Evolutionary conservation across 2,329 filamentous ascomycete species (phyloP).

Genomic region (Aspergillus uvarum): DNA sequence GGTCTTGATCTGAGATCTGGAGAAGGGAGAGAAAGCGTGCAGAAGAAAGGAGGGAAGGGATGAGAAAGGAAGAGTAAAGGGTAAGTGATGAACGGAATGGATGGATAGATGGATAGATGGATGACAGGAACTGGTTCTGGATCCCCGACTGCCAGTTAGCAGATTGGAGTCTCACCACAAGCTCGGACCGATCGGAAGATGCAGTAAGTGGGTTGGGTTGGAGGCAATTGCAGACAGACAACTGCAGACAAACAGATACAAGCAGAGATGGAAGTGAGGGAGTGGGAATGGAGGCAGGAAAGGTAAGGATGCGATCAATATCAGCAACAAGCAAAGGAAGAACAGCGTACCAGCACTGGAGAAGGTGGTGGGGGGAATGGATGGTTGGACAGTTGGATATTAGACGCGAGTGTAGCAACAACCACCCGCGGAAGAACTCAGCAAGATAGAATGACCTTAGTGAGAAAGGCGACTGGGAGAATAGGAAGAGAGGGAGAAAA

Average conservation of each 20-base stretch:
- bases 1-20: too few relatives aligned
- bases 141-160: constrained; percentile 18
- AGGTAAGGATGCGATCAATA: constrained; percentile 14
- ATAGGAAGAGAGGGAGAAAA: constrained; percentile 9
- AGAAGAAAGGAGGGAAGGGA: not conserved
- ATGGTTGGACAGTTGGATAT: not conserved
- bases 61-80: not conserved
- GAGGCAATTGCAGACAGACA: not conserved
- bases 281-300: constrained; percentile 9
- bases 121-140: constrained; percentile 11
- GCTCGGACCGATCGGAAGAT: constrained; percentile 20
- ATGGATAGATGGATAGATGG: constrained; percentile 9
- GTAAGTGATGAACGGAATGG: not conserved
- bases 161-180: constrained; percentile 20
- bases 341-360: constrained; percentile 23
- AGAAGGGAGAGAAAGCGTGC: constrained; percentile 7
- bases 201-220: constrained; percentile 1
- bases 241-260: not conserved
- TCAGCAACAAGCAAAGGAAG: constrained; percentile 14
- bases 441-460: constrained; percentile 3
- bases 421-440: not conserved
- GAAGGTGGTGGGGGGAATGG: not conserved
- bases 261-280: constrained; percentile 20
- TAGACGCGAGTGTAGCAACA: not conserved
- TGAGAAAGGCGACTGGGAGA: constrained; percentile 11